Conservation (phyloP, 805 yeast genomes). For the Metschnikowia reukaufii region DNA sequence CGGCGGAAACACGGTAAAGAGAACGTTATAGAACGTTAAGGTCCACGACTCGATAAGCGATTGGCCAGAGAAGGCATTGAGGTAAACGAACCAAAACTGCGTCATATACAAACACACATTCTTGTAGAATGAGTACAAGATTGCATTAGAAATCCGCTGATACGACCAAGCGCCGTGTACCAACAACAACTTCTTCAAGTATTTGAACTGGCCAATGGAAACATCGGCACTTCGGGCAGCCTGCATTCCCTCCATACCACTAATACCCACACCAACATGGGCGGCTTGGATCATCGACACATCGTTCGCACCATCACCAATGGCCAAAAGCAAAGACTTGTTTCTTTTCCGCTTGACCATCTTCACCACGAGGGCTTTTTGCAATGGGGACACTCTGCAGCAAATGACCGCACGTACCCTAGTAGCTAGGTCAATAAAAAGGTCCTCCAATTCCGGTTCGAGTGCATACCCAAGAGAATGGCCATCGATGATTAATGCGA, state of each 20-base stretch:
- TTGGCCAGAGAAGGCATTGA: conserved; percentile 92
- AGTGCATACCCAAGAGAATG: conserved; percentile 84
- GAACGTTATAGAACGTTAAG: conserved; percentile 89
- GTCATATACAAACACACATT: conserved; percentile 95
- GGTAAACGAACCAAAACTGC: conserved; percentile 96
- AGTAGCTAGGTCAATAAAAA: conserved; percentile 75
- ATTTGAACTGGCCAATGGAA: conserved; percentile 94
- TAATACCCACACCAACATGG: conserved; percentile 97
- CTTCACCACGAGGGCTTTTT: conserved; percentile 93
- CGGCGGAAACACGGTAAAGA: conserved; percentile 94
- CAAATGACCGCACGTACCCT: conserved; percentile 95
- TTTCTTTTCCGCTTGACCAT: conserved; percentile 79
- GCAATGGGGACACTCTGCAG: conserved; percentile 96
- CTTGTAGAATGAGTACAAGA: conserved; percentile 92
- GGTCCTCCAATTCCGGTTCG: conserved; percentile 75
- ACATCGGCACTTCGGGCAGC: conserved; percentile 98
- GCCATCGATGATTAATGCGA: conserved; percentile 94
- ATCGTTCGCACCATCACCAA: conserved; percentile 99
- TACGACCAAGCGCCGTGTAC: conserved; percentile 99
- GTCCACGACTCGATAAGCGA: conserved; percentile 98
- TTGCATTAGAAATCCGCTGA: conserved; percentile 89
- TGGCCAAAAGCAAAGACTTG: conserved; percentile 77
- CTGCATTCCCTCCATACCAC: conserved; percentile 99
- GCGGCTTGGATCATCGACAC: conserved; percentile 99
- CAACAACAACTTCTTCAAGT: conserved; percentile 72